phyloP scores from a whole-genome alignment of 768 basidiomycete species.

The Russula vinacea region DNA sequence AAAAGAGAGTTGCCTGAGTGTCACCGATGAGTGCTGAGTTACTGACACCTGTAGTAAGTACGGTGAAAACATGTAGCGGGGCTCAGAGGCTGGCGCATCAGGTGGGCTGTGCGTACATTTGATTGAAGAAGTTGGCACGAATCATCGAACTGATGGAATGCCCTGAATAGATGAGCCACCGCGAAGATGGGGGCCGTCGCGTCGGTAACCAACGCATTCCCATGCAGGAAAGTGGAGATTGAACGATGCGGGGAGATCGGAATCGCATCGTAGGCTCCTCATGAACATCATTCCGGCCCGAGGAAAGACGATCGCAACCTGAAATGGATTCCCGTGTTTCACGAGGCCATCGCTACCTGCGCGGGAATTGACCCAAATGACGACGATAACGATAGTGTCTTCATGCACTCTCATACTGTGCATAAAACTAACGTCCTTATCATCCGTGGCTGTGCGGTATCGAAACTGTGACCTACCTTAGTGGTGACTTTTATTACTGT shows the following conservation, averaged over 20 bases:
- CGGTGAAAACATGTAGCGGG: not conserved
- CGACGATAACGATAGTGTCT: not conserved
- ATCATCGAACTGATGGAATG: not conserved
- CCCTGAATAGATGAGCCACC: not conserved
- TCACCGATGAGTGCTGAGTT: not conserved
- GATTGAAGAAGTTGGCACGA: too few species aligned
- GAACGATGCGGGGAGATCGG: constrained; percentile 8
- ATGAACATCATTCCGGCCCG: constrained; percentile 3
- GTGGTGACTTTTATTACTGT: too few species aligned
- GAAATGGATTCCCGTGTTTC: not conserved
- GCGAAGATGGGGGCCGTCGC: not conserved
- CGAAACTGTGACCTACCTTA: not conserved
- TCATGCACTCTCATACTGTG: not conserved
- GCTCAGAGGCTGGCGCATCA: not conserved
- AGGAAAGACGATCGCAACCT: constrained; percentile 9
- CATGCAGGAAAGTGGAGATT: not conserved
- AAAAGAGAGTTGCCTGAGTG: not conserved
- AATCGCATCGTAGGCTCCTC: not conserved
- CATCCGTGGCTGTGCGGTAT: not conserved
- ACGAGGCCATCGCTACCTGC: not conserved
- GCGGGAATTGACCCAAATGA: not conserved
- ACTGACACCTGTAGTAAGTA: not conserved
- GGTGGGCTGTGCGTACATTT: not conserved
- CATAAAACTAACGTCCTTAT: not conserved
- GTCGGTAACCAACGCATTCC: not conserved